These are phyloP conservation scores for Orbilia quercus DNA, from an alignment of 2,329 filamentous ascomycete genomes.

Conservation along the genomic window DNA sequence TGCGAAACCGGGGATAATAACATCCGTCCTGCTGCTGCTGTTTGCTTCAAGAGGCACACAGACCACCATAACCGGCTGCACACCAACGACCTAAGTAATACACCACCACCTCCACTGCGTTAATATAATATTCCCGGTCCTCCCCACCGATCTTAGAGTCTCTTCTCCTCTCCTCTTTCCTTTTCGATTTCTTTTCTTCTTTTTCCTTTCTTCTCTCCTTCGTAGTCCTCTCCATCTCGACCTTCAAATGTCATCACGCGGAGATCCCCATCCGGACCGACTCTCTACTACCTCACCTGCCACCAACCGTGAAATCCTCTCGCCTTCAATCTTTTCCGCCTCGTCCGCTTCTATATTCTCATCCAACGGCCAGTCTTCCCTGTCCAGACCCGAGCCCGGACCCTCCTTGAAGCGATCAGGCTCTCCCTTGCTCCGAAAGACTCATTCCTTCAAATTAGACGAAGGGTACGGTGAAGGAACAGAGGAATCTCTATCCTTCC, in stretches of 20 bases:
- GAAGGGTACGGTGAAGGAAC: slow-evolving; percentile 55
- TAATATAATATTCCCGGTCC: slow-evolving; percentile 6
- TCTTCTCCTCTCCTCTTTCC: slow-evolving; percentile 17
- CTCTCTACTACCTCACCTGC: slow-evolving; percentile 24
- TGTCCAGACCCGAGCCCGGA: slow-evolving; percentile 21
- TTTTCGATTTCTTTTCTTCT: slow-evolving; percentile 13
- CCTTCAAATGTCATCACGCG: slow-evolving; percentile 55
- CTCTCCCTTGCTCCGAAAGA: slow-evolving; percentile 48
- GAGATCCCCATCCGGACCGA: slow-evolving; percentile 47
- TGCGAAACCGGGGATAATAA: too few species aligned
- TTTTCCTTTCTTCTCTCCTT: slow-evolving; percentile 1
- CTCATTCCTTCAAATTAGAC: slow-evolving; percentile 52
- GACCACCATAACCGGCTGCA: slow-evolving; percentile 5
- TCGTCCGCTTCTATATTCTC: slow-evolving; percentile 23
- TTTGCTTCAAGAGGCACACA: slow-evolving; percentile 3
- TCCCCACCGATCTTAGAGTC: slow-evolving; percentile 6
- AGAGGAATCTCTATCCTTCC: slow-evolving; percentile 47
- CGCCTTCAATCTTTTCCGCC: slow-evolving; percentile 11
- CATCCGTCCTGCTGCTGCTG: too few species aligned
- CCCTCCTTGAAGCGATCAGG: slow-evolving; percentile 43
- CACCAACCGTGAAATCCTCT: neutral
- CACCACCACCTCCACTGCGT: too few species aligned
- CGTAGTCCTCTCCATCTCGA: neutral
- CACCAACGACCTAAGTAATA: neutral
- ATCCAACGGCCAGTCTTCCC: slow-evolving; percentile 8